phyloP scores from a whole-genome alignment of 192 early-diverging fungal species.

The Coemansia sp. region DNA sequence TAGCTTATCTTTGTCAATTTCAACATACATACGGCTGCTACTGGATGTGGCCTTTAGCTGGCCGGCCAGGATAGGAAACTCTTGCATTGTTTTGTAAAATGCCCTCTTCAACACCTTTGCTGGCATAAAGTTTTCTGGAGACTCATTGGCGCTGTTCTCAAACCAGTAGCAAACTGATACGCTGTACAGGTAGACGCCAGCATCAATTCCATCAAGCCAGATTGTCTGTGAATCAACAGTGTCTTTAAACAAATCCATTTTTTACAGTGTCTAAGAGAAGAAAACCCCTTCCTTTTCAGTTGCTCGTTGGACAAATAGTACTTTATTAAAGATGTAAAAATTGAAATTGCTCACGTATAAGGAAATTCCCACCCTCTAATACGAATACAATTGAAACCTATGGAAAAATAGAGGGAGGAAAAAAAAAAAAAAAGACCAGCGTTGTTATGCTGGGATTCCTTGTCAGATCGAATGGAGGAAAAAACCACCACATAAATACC shows the following conservation, averaged over 20 bases:
- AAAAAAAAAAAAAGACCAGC: too few species aligned
- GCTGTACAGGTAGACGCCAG: background rate
- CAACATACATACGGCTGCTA: background rate
- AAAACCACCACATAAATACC: too few species aligned
- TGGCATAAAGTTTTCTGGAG: conserved; percentile 20
- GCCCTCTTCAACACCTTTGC: conserved; percentile 9
- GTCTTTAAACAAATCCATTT: conserved; percentile 1
- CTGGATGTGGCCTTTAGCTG: background rate
- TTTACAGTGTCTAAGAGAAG: too few species aligned
- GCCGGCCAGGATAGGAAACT: conserved; percentile 29
- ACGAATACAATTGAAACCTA: too few species aligned
- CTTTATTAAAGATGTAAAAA: too few species aligned
- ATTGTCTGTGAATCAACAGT: conserved; percentile 8
- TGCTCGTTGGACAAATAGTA: too few species aligned
- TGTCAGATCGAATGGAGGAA: too few species aligned
- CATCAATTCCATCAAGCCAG: conserved; percentile 11
- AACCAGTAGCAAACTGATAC: conserved; percentile 15
- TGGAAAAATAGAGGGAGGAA: too few species aligned
- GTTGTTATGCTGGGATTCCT: too few species aligned
- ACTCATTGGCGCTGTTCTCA: conserved; percentile 7
- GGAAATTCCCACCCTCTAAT: too few species aligned
- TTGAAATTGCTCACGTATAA: too few species aligned
- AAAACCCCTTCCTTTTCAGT: too few species aligned
- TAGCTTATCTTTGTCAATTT: conserved; percentile 13
- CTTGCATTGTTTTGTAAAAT: conserved; percentile 13